Base-by-base conservation (phyloP, 352 stramenopile species). In the Phytophthora constricta region DNA sequence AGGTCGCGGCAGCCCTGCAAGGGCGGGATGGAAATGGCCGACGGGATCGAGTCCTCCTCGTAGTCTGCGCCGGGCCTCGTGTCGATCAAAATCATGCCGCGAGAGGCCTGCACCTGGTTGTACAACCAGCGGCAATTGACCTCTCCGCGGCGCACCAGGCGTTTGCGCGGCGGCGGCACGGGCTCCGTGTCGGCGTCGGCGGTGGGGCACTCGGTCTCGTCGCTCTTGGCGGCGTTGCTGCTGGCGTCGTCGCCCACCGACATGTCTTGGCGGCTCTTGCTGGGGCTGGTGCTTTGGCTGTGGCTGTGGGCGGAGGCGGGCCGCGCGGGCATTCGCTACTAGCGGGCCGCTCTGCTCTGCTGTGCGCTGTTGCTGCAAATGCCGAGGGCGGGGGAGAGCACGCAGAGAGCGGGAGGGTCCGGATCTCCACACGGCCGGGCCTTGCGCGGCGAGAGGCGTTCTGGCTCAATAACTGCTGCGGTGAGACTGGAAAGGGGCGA, bases 101-200 rank as follows among this genome's bases (percentile, higher is more conserved):
- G 78, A 17, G 83, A 77, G 7, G 83, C 84, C 60, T 94, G 86
- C 43, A 91, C 83, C 52, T 93, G 84, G 68, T 96, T 96, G 65
- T 92, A 96, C 1, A 96, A 75, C 87, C 87, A 96, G 39, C 82
- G 80, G 45, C 86, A 94, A 52, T 89, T 89, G 11, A 96, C 87
- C 37, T 81, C 77, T 9, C 81, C 82, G 3, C 79, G 83, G 57
- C 80, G 82, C 42, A 95, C 85, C 1, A 76, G 65, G 20, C 86
- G 82, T 62, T 86, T 89, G n/a, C 50, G 57, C 25, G 66, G 39
- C 20, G 68, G 45, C 42, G 39, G 23, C 43, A 75, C 68, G 14
- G 63, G 43, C 47, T 70, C 63, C 23, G 47, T 56, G 14, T 23
- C 46, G n/a, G n/a, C 28, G 52, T 74, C 59, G 4, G 58, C 55